These are phyloP conservation scores for Coniochaeta sp. DNA, from an alignment of 2,329 filamentous ascomycete species.

Conservation along the genomic window DNA sequence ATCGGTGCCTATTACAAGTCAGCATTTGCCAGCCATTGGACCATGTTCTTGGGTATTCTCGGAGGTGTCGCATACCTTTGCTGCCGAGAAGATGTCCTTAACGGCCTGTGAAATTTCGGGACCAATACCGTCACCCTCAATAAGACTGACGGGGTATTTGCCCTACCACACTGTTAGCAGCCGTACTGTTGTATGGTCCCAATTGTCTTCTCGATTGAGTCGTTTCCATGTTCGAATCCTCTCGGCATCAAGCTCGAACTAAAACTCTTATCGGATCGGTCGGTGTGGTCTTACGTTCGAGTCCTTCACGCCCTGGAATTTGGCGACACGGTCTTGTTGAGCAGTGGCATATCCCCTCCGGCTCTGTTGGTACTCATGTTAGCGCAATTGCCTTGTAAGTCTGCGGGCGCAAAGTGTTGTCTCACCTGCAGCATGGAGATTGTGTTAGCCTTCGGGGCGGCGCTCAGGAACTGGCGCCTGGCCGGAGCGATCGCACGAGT, in stretches of 20 bases:
- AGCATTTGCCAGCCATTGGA: slow-evolving; percentile 23
- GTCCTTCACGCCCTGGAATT: slow-evolving; percentile 89
- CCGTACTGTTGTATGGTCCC: slow-evolving; percentile 13
- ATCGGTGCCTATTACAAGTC: slow-evolving; percentile 63
- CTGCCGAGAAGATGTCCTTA: slow-evolving; percentile 96
- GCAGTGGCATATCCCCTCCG: slow-evolving; percentile 52
- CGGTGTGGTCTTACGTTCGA: slow-evolving; percentile 62
- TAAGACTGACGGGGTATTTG: slow-evolving; percentile 92
- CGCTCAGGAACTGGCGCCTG: slow-evolving; percentile 71
- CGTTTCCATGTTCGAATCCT: slow-evolving; percentile 13
- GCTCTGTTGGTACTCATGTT: slow-evolving; percentile 27
- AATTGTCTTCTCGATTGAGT: slow-evolving; percentile 11
- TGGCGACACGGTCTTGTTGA: slow-evolving; percentile 69
- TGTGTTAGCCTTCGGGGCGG: slow-evolving; percentile 50
- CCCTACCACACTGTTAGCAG: slow-evolving; percentile 48
- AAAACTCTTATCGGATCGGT: not conserved
- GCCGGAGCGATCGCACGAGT: slow-evolving; percentile 70
- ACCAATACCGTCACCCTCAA: slow-evolving; percentile 98
- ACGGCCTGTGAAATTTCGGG: slow-evolving; percentile 97
- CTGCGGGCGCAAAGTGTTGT: slow-evolving; percentile 2
- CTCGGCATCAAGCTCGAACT: not conserved
- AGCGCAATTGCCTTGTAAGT: not conserved
- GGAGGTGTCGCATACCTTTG: slow-evolving; percentile 60
- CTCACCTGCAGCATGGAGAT: slow-evolving; percentile 51
- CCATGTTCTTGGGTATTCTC: not conserved